Percentiles rank a stretch among this genome's conserved stretches.
Evolutionary conservation across 2,329 filamentous ascomycete species (phyloP).

Genomic region (Dichotomopilus funicola): DNA sequence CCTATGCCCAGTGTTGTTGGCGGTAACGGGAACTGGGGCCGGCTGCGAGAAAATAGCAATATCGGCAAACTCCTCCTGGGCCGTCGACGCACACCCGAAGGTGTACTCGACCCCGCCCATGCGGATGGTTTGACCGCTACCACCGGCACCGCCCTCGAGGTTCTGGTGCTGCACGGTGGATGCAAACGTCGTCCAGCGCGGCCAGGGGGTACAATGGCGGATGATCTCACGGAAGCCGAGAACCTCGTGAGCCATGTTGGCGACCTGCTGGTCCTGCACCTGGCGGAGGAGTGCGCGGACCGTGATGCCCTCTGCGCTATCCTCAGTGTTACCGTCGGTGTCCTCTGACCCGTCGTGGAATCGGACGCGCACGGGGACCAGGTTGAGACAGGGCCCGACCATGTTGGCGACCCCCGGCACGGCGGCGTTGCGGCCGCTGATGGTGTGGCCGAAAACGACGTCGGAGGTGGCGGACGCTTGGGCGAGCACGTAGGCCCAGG

Average conservation of each 20-base stretch:
- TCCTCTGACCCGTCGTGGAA: constrained; percentile 25
- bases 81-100: constrained; percentile 18
- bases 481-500: constrained; percentile 37
- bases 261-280: constrained; percentile 36
- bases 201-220: constrained; percentile 23
- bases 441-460: constrained; percentile 37
- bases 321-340: background rate
- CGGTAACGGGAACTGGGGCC: background rate
- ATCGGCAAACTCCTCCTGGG: constrained; percentile 20
- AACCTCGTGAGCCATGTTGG: constrained; percentile 23
- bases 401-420: constrained; percentile 32
- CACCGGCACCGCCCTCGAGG: constrained; percentile 8
- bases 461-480: constrained; percentile 32
- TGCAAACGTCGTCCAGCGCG: constrained; percentile 20
- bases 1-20: too few species aligned
- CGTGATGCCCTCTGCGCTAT: constrained; percentile 13
- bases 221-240: constrained; percentile 24
- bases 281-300: constrained; percentile 33
- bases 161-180: constrained; percentile 24
- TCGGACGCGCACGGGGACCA: constrained; percentile 35
- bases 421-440: constrained; percentile 34
- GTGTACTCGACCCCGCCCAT: constrained; percentile 17
- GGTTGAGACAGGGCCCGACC: constrained; percentile 36
- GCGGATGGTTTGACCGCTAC: background rate
- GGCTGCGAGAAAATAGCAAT: constrained; percentile 19